Evolutionary conservation across 192 early-diverging fungal genomes (phyloP).

Genomic region (Mortierella hygrophila): DNA sequence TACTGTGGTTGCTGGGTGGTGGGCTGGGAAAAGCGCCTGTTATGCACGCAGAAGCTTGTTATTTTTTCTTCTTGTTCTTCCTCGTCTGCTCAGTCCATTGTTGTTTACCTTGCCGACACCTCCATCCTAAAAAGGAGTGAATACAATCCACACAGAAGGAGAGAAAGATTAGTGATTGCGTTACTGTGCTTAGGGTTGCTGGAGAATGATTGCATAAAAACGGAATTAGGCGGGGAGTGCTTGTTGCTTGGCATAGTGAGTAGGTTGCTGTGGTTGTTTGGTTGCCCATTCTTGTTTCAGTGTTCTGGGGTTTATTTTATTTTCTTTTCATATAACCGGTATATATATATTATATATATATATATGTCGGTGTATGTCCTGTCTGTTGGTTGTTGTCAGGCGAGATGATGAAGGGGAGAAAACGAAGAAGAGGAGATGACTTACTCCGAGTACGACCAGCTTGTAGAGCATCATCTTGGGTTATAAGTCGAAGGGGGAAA

Average conservation of each 20-base stretch:
- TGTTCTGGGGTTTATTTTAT: not conserved
- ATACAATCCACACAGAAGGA: not conserved
- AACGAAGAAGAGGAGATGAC: constrained; percentile 53
- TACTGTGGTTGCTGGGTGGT: not conserved
- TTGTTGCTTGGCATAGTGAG: not conserved
- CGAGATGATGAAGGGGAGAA: not conserved
- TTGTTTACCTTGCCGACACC: constrained; percentile 81
- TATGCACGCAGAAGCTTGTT: not conserved
- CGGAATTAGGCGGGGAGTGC: not conserved
- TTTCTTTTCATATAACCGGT: not conserved
- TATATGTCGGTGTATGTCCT: not conserved
- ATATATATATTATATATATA: too few relatives aligned
- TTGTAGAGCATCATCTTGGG: constrained; percentile 93
- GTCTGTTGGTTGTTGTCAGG: not conserved
- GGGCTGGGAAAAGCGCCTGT: not conserved
- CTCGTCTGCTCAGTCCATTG: not conserved
- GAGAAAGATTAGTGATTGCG: not conserved
- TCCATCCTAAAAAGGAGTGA: constrained; percentile 35
- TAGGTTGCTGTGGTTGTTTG: not conserved
- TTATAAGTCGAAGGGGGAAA: not conserved
- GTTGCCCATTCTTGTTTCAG: not conserved
- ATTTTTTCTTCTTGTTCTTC: not conserved
- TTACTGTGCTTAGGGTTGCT: not conserved
- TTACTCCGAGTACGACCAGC: constrained; percentile 93
- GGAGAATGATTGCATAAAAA: not conserved